Evolutionary conservation across 257 asterid species (phyloP).

Genomic region (Solanum pennellii): DNA sequence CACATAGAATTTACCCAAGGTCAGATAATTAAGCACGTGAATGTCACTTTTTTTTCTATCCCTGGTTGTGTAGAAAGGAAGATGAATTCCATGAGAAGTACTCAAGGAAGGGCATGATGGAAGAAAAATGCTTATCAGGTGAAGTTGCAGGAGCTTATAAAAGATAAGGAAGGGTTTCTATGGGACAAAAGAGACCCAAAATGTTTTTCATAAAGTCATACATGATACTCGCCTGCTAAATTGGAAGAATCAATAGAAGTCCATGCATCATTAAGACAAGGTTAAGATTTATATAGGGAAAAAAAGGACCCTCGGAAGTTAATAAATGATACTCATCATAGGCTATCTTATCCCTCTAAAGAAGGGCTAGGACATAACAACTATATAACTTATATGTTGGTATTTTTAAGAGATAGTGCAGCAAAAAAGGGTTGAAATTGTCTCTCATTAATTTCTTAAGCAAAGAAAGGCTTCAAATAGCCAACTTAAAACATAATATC

Average conservation of each 20-base stretch:
- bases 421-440: not conserved
- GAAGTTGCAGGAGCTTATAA: not conserved
- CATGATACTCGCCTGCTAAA: not conserved
- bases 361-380: not conserved
- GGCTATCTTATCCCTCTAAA: not conserved
- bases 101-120: not conserved
- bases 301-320: not conserved
- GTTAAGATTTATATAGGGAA: not conserved
- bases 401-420: not conserved
- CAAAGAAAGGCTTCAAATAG: not conserved
- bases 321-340: not conserved
- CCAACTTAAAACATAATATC: not conserved
- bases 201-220: not conserved
- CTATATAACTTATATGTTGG: not conserved
- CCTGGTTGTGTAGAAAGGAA: not conserved
- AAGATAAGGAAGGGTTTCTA: not conserved
- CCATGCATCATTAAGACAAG: not conserved
- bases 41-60: not conserved
- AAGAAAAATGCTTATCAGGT: not conserved
- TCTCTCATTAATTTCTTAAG: not conserved
- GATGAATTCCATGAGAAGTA: not conserved
- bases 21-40: not conserved
- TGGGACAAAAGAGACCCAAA: not conserved
- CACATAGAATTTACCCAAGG: not conserved
- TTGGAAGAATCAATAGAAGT: not conserved